These are phyloP conservation scores for Candida koratica DNA, from an alignment of 805 yeast species.

Conservation along the genomic window DNA sequence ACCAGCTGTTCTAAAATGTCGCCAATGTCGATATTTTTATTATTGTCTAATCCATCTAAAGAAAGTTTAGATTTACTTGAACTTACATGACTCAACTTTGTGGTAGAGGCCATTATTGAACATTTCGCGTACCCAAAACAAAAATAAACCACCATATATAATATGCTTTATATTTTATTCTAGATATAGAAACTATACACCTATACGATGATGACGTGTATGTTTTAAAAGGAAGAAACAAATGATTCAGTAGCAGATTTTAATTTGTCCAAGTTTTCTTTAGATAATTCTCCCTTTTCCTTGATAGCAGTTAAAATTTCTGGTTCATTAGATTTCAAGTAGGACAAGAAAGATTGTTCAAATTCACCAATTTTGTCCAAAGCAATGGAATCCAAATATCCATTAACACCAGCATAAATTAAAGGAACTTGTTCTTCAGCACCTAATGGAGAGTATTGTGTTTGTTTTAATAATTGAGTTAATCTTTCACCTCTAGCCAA, in stretches of 20 bases:
- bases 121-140: no score
- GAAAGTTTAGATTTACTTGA: no score
- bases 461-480: conserved; percentile 97
- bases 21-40: no score
- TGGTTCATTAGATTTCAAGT: conserved; percentile 86
- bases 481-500: conserved; percentile 99
- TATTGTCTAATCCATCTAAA: no score
- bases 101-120: no score
- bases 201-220: conserved; percentile 2
- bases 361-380: conserved; percentile 83
- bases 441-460: conserved; percentile 93
- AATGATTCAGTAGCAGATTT: conserved; percentile 90
- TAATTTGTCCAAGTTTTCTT: conserved; percentile 81
- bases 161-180: conserved; percentile 10
- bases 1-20: no score
- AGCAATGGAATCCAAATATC: conserved; percentile 88
- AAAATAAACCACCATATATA: no score
- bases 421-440: conserved; percentile 99
- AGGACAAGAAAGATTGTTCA: conserved; percentile 88
- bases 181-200: conserved; percentile 10
- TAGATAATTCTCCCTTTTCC: conserved; percentile 84
- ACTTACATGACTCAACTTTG: no score
- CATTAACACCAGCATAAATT: conserved; percentile 99
- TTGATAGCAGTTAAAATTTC: conserved; percentile 80
- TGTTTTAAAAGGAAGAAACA: conserved; percentile 72